Base-by-base conservation (phyloP, 2,329 filamentous ascomycete species). In the Penicillium sp. region DNA sequence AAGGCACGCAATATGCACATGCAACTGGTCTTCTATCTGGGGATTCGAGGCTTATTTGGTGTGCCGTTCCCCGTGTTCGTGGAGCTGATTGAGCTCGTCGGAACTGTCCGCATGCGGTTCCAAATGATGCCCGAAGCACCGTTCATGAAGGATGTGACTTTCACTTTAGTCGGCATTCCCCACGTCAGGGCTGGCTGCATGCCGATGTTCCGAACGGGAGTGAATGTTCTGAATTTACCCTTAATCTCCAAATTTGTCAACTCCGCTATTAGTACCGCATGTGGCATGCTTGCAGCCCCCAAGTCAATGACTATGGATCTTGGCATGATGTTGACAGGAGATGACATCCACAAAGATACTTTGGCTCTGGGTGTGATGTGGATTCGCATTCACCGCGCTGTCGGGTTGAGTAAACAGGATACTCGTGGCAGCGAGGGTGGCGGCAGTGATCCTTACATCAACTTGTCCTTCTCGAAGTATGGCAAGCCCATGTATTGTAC, bases 401-500 rank as follows among this genome's bases (percentile, higher is more conserved):
- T 85, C 19, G 91, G 89, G 0, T 82, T 99, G 55, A 96, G 90
- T 78, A 97, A 96, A 75, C 93, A 97, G 69, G 94, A 99, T 70
- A 80, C 76, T 50, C 86, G 90, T 56, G 92, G 91, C 38, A 92
- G 87, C 67, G 83, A 88, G 50, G 89, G 91, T 17, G 93, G 94
- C 33, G 93, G 93, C 42, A 95, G 90, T 48, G 94, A 99, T 65
- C 91, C 93, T 0, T 97, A 97, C 73, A 95, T 97, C 70, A 97
- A 93, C 31, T 82, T 97, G 35, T 88, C 89, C 38, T 97, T 95
- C 79, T 95, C 90, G 67, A 97, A 97, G 73, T 97, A 97, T 65
- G 90, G 89, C 54, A 99, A 99, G 76, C 93, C 93, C 1, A 95
- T 96, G 84, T 97, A 96, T 75, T 97, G 92, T 74, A 97, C 94